These are phyloP conservation scores for Rhynchosporium secalis DNA, from an alignment of 2,329 filamentous ascomycete species.

Conservation along the genomic window DNA sequence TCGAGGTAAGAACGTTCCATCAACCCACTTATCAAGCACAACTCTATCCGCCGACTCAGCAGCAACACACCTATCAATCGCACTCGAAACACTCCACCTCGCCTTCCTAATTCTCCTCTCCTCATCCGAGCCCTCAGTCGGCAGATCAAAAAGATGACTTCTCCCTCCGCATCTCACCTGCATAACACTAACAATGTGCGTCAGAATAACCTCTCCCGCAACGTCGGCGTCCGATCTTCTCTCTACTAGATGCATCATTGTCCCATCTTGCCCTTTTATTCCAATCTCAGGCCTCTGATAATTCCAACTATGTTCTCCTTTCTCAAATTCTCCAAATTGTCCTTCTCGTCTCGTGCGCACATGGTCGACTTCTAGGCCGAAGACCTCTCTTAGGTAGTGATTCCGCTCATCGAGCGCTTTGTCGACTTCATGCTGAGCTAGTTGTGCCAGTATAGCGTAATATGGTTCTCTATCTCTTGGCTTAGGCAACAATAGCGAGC, in stretches of 20 bases:
- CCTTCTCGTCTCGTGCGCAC: not conserved
- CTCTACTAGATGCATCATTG: not conserved
- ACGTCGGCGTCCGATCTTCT: constrained; percentile 4
- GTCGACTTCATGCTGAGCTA: constrained; percentile 15
- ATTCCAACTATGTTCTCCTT: not conserved
- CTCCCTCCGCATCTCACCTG: not conserved
- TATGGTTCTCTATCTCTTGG: not conserved
- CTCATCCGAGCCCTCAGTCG: constrained; percentile 5
- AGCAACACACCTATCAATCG: constrained; percentile 16
- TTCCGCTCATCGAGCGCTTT: constrained; percentile 10
- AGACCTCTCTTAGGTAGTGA: not conserved
- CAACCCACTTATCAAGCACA: constrained; percentile 12
- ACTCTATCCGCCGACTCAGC: constrained; percentile 10
- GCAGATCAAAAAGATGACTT: constrained; percentile 17
- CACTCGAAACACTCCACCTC: constrained; percentile 14
- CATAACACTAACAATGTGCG: constrained; percentile 1
- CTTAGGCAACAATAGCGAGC: not conserved
- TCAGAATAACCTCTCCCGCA: constrained; percentile 4
- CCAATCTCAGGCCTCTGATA: not conserved
- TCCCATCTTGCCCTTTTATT: constrained; percentile 10
- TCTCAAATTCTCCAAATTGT: not conserved
- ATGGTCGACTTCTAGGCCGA: constrained; percentile 1
- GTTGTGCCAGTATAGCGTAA: not conserved
- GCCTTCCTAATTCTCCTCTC: constrained; percentile 15
- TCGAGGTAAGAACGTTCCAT: not conserved